These are phyloP conservation scores for Irpex lacteus DNA, from an alignment of 1,284 basidiomycete genomes.

Conservation along the genomic window DNA sequence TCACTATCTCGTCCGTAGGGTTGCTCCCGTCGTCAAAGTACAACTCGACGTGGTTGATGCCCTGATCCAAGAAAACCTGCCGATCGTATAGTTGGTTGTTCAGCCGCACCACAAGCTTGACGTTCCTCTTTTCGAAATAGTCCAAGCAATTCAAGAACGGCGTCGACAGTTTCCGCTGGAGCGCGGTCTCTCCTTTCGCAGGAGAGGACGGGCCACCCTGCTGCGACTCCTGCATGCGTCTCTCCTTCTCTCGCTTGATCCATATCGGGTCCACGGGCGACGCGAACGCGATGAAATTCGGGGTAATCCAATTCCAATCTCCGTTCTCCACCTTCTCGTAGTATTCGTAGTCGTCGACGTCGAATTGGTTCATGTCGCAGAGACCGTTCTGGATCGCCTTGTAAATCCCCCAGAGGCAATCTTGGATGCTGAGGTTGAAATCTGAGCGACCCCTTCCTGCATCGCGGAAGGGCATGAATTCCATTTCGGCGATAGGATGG, in stretches of 20 bases:
- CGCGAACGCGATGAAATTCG: conserved; percentile 94
- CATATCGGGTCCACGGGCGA: conserved; percentile 83
- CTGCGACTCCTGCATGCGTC: conserved; percentile 38
- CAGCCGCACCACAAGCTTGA: conserved; percentile 92
- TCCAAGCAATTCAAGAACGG: conserved; percentile 88
- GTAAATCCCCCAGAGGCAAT: conserved; percentile 94
- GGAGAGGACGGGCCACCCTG: conserved; percentile 29
- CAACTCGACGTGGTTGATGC: conserved; percentile 89
- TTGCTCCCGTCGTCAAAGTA: conserved; percentile 99
- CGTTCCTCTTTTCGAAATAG: conserved; percentile 84
- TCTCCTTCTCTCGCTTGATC: conserved; percentile 69
- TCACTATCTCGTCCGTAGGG: conserved; percentile 91
- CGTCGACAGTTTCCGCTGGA: conserved; percentile 73
- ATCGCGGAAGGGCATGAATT: conserved; percentile 95
- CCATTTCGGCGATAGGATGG: conserved; percentile 85
- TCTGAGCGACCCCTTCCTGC: conserved; percentile 93
- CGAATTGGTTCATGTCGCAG: conserved; percentile 91
- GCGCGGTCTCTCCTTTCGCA: conserved; percentile 39
- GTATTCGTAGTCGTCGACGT: conserved; percentile 85
- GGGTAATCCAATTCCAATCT: conserved; percentile 97
- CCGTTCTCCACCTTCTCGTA: conserved; percentile 97
- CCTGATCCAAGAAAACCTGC: conserved; percentile 78
- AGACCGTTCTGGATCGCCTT: conserved; percentile 90
- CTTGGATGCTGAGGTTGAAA: conserved; percentile 90
- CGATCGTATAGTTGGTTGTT: conserved; percentile 96